Evolutionary conservation across 179 eudicot species (phyloP).

Genomic region (Silene coronaria): DNA sequence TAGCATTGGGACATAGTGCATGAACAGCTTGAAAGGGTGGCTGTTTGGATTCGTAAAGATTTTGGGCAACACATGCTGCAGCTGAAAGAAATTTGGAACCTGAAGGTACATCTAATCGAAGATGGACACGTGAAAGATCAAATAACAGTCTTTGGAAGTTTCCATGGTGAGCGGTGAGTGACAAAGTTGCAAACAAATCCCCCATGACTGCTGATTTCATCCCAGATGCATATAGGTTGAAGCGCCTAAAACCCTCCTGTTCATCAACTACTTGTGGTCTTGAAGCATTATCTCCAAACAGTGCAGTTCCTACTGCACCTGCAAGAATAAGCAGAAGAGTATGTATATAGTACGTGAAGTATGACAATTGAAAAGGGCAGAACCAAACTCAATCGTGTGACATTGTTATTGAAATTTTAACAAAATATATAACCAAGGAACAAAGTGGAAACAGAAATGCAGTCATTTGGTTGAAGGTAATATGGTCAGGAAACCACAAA

Average conservation of each 20-base stretch:
- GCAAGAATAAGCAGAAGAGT: slow-evolving; percentile 16
- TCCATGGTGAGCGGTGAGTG: slow-evolving; percentile 72
- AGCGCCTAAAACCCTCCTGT: slow-evolving; percentile 32
- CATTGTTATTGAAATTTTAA: not conserved
- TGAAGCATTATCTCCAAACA: slow-evolving; percentile 49
- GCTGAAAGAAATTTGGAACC: slow-evolving; percentile 64
- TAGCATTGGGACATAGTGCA: slow-evolving; percentile 51
- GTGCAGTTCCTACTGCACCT: slow-evolving; percentile 63
- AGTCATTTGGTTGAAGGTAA: too few relatives aligned
- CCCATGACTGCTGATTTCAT: slow-evolving; percentile 47
- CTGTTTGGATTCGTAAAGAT: slow-evolving; percentile 44
- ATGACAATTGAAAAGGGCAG: not conserved
- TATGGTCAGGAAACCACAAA: too few relatives aligned
- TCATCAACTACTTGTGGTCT: slow-evolving; percentile 34
- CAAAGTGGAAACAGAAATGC: too few relatives aligned
- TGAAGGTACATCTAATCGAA: slow-evolving; percentile 66
- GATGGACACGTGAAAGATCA: slow-evolving; percentile 66
- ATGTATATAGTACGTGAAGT: not conserved
- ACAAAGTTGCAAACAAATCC: slow-evolving; percentile 54
- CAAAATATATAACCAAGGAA: not conserved
- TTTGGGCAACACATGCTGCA: slow-evolving; percentile 46
- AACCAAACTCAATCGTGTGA: not conserved
- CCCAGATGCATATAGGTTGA: slow-evolving; percentile 39
- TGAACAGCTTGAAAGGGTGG: slow-evolving; percentile 55
- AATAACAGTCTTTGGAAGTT: slow-evolving; percentile 63